Evolutionary conservation across 1,284 basidiomycete genomes (phyloP), one percentile per base, ranked within the genome.

Genomic region (Gomphus bonarii): DNA sequence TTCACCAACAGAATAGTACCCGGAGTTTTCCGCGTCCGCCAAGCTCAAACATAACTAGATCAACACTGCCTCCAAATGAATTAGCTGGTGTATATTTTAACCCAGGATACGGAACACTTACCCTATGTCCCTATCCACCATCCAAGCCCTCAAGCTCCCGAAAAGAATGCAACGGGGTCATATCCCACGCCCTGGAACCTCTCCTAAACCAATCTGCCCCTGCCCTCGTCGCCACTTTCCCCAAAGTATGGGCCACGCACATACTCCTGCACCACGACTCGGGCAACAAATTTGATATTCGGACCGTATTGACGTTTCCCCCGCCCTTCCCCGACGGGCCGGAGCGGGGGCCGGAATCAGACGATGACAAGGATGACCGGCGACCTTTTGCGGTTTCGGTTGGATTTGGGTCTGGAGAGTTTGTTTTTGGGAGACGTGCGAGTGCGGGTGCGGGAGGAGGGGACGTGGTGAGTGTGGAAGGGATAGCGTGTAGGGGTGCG

Each of bases 71-170:
- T n/a, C 33, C 50, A 20, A 6, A 25, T 6, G 18, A 35, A 11
- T 43, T 53, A 3, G 30, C 49, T 33, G 58, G 58, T 25, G 28
- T 43, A 28, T 59, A 55, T 42, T 42, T 43, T 8, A 49, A 56
- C 38, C 54, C 47, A 7, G 54, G 47, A 14, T 59, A 59, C 49
- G 58, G 58, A 20, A 5, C 11, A 22, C 10, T 59, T 44, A 40
- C 28, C 11, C 16, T 53, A 36, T 43, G 47, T 38, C 38, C 33
- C 28, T 36, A 43, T 28, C 20, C 20, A 3, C 33, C 30, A 14
- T 36, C 47, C 12, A 8, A 18, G 1, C 36, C 54, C 3, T 22
- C 49, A 28, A n/a, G 12, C 6, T n/a, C 16, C 3, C 54, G 22
- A 33, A 40, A 22, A n/a, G 40, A 40, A 30, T 56, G 54, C 25